Evolutionary conservation across 2,329 filamentous ascomycete species (phyloP).

Genomic region (Sclerotinia sclerotiorum): DNA sequence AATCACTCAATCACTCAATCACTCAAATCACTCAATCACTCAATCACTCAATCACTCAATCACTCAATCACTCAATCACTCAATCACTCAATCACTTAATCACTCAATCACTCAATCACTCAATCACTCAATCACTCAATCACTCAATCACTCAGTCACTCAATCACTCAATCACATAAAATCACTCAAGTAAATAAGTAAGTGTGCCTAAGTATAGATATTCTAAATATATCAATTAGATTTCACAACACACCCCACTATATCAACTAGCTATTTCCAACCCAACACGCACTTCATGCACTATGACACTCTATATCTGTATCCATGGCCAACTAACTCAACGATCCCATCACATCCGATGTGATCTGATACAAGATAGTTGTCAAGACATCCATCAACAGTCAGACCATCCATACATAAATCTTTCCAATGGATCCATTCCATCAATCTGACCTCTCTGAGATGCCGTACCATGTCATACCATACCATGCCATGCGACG

Average conservation of each 20-base stretch:
- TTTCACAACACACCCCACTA: not conserved
- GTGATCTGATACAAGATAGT: slow-evolving; percentile 10
- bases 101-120: too few species aligned
- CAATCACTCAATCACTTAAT: too few species aligned
- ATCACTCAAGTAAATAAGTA: not conserved
- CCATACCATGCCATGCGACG: not conserved
- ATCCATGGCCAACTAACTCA: not conserved
- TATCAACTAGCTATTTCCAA: slow-evolving; percentile 1
- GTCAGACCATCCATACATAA: not conserved
- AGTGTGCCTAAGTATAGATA: not conserved
- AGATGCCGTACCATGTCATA: not conserved
- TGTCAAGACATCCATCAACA: not conserved
- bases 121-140: too few species aligned
- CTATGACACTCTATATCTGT: slow-evolving; percentile 1
- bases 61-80: too few species aligned
- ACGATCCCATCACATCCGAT: not conserved
- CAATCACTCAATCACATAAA: too few species aligned
- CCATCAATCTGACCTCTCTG: too few species aligned
- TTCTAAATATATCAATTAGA: slow-evolving; percentile 10
- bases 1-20: too few species aligned
- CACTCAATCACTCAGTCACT: too few species aligned
- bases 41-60: too few species aligned
- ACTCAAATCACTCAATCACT: too few species aligned
- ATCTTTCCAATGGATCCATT: too few species aligned
- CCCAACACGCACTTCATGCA: not conserved